Conservation (phyloP, 345 rosid species). For the Adansonia digitata region DNA sequence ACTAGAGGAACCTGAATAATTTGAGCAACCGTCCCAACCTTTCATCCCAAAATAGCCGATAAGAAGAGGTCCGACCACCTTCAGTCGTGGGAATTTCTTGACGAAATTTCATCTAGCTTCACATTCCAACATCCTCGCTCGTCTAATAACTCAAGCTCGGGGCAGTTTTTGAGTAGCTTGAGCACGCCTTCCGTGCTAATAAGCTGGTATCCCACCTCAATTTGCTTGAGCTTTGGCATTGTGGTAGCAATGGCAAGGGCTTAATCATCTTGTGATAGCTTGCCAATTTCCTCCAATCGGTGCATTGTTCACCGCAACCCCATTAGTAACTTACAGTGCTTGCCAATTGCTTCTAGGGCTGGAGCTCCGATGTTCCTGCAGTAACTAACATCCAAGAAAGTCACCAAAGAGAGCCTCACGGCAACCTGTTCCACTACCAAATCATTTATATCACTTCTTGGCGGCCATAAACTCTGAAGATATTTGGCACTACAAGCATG, state of each 20-base stretch:
- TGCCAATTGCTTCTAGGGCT: slow-evolving; percentile 25
- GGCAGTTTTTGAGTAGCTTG: slow-evolving; percentile 18
- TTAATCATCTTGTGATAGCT: slow-evolving; percentile 22
- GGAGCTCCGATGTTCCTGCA: slow-evolving; percentile 22
- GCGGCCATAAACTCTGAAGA: slow-evolving; percentile 20
- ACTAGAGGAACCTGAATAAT: slow-evolving; percentile 21
- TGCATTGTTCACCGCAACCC: slow-evolving; percentile 21
- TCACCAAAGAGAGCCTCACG: slow-evolving; percentile 16
- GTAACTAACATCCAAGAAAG: slow-evolving; percentile 24
- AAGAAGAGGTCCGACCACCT: slow-evolving; percentile 22
- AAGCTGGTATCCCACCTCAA: slow-evolving; percentile 22
- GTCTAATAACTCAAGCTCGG: slow-evolving; percentile 18
- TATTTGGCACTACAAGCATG: slow-evolving; percentile 18
- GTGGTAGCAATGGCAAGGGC: slow-evolving; percentile 27
- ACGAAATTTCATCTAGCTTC: slow-evolving; percentile 12
- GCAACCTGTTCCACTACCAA: slow-evolving; percentile 21
- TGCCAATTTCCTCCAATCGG: slow-evolving; percentile 15
- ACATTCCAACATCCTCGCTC: slow-evolving; percentile 26
- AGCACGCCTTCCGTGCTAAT: slow-evolving; percentile 22
- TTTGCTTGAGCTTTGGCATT: slow-evolving; percentile 30
- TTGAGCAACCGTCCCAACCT: slow-evolving; percentile 22
- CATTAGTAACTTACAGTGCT: slow-evolving; percentile 16
- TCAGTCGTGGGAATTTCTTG: too few species aligned
- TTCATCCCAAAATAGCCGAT: slow-evolving; percentile 21
- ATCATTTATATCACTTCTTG: slow-evolving; percentile 24